These are phyloP conservation scores for Anisodus tanguticus DNA, from an alignment of 257 asterid species.

Conservation along the genomic window DNA sequence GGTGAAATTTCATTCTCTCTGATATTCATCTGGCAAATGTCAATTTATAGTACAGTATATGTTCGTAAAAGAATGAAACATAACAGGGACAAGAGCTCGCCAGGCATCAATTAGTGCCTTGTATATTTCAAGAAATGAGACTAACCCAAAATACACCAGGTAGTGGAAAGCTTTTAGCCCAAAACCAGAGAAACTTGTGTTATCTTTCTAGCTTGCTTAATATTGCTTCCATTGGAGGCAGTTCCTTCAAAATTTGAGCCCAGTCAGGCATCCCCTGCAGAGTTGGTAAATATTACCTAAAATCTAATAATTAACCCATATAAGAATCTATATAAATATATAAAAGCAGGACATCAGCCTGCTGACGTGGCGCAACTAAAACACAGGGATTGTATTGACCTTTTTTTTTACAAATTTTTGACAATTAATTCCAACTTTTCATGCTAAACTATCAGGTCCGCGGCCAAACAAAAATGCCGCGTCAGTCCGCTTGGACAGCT, in stretches of 20 bases:
- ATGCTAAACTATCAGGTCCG: no score
- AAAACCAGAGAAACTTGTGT: conserved; percentile 28
- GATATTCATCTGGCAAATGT: neutral
- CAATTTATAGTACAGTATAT: neutral
- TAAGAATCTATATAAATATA: no score
- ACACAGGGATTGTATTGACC: no score
- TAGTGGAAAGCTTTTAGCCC: conserved; percentile 3
- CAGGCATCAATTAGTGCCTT: neutral
- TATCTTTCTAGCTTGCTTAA: conserved; percentile 92
- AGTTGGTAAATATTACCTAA: neutral
- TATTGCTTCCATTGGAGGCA: conserved; percentile 88
- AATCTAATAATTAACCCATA: neutral
- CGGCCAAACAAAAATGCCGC: no score
- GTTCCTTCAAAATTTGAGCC: conserved; percentile 80
- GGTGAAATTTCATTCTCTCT: neutral
- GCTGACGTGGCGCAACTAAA: no score
- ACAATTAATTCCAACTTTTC: no score
- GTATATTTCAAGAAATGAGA: neutral
- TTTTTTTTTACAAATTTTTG: no score
- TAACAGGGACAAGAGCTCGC: neutral
- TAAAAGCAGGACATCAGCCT: no score
- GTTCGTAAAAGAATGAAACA: neutral
- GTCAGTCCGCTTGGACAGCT: no score
- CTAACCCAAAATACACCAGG: conserved; percentile 14
- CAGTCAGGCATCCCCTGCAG: conserved; percentile 98